Conservation (phyloP, 805 yeast genomes). For the Wickerhamomyces xylosicus region DNA sequence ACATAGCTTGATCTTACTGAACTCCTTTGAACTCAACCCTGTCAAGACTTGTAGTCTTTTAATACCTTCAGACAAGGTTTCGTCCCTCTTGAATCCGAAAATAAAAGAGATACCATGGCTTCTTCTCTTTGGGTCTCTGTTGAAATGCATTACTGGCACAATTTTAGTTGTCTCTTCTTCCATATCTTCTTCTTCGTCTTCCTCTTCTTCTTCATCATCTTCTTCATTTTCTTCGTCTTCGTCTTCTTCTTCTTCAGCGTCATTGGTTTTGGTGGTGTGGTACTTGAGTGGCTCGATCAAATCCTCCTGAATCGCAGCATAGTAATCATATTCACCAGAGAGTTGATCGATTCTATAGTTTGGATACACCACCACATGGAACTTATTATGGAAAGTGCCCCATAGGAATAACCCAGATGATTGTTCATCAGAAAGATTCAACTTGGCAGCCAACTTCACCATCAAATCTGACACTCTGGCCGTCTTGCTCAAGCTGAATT, state of each 20-base stretch:
- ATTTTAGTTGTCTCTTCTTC: slow-evolving; percentile 27
- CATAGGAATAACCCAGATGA: slow-evolving; percentile 43
- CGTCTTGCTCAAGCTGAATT: slow-evolving; percentile 56
- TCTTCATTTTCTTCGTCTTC: slow-evolving; percentile 12
- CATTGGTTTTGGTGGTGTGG: background rate
- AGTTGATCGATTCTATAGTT: slow-evolving; percentile 29
- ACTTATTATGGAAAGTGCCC: slow-evolving; percentile 32
- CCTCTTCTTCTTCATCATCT: slow-evolving; percentile 13
- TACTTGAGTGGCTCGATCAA: slow-evolving; percentile 20
- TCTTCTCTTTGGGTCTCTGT: slow-evolving; percentile 45
- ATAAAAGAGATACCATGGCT: slow-evolving; percentile 83
- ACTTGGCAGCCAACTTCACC: slow-evolving; percentile 43
- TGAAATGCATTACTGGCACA: slow-evolving; percentile 67
- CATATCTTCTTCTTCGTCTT: slow-evolving; percentile 10
- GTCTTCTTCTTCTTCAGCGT: slow-evolving; percentile 11
- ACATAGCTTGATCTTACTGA: slow-evolving; percentile 58
- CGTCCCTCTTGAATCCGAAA: slow-evolving; percentile 61
- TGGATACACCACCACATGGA: slow-evolving; percentile 24
- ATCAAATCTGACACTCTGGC: slow-evolving; percentile 47
- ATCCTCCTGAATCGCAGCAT: slow-evolving; percentile 38
- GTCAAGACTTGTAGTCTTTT: slow-evolving; percentile 56
- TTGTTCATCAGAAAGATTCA: slow-evolving; percentile 38
- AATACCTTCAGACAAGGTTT: slow-evolving; percentile 50
- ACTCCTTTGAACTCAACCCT: slow-evolving; percentile 73
- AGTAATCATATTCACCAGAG: slow-evolving; percentile 27